Conservation (phyloP, 2,329 filamentous ascomycete species). For the Stagonosporopsis rhizophila region DNA sequence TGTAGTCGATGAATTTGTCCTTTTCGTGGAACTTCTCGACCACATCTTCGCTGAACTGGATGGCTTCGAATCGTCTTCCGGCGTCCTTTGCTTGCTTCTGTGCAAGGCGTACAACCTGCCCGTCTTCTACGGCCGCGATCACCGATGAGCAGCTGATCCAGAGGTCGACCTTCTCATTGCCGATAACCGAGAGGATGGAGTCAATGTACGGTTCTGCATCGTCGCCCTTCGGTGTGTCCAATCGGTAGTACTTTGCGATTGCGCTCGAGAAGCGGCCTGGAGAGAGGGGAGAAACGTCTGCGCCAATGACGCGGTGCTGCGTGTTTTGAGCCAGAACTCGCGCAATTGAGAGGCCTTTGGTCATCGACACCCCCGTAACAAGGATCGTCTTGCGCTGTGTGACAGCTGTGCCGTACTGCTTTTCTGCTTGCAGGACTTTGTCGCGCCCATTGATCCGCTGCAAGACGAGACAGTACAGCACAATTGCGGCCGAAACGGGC, state of each 20-base stretch:
- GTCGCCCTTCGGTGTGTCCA: constrained; percentile 44
- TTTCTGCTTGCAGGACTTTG: constrained; percentile 26
- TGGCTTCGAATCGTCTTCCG: constrained; percentile 64
- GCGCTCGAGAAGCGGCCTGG: constrained; percentile 63
- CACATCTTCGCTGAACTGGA: constrained; percentile 67
- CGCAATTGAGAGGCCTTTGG: constrained; percentile 72
- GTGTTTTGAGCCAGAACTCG: constrained; percentile 67
- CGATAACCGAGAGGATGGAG: constrained; percentile 65
- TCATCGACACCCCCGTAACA: constrained; percentile 76
- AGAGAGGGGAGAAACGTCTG: constrained; percentile 61
- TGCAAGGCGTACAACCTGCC: constrained; percentile 60
- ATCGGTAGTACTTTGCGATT: constrained; percentile 63
- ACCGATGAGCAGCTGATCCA: constrained; percentile 80
- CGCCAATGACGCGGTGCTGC: constrained; percentile 75
- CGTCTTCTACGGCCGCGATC: constrained; percentile 70
- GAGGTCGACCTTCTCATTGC: constrained; percentile 67
- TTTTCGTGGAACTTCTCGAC: constrained; percentile 70
- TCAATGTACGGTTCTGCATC: constrained; percentile 61
- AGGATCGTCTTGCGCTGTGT: constrained; percentile 63
- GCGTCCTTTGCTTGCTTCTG: constrained; percentile 57
- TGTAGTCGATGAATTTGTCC: constrained; percentile 68
- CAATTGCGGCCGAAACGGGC: constrained; percentile 54
- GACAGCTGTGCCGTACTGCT: constrained; percentile 11
- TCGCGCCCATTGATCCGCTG: constrained; percentile 25
- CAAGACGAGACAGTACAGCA: constrained; percentile 33